These are phyloP conservation scores for Apiospora saccharicola DNA, from an alignment of 2,329 filamentous ascomycete genomes.

Conservation along the genomic window DNA sequence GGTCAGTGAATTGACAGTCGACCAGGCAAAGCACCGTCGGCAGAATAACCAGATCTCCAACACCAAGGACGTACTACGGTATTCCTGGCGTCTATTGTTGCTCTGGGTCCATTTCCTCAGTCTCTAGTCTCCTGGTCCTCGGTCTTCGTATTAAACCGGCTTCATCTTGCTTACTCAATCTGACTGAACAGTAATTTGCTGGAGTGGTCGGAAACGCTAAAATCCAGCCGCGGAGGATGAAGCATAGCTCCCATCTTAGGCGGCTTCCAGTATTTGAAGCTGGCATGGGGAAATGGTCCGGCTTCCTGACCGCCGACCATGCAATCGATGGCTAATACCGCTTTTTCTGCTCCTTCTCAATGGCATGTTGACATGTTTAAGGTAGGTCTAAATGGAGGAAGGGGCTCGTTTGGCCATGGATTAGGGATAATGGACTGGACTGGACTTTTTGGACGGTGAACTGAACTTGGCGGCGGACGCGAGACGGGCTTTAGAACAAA, in stretches of 20 bases:
- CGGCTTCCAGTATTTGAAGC: neutral
- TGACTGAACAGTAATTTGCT: constrained; percentile 6
- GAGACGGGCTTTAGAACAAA: constrained; percentile 12
- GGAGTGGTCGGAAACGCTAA: neutral
- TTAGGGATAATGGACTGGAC: neutral
- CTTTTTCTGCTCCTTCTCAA: neutral
- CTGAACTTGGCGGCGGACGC: neutral
- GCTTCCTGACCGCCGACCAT: neutral
- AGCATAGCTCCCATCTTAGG: neutral
- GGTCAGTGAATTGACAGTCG: neutral
- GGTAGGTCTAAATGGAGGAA: neutral
- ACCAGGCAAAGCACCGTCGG: neutral
- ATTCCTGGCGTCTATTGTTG: neutral
- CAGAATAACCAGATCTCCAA: neutral
- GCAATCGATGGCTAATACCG: no score
- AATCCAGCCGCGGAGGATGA: neutral
- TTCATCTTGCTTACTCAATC: neutral
- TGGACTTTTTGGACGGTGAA: neutral
- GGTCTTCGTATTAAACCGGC: neutral
- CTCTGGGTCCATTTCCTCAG: neutral
- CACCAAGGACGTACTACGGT: neutral
- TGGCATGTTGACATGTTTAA: neutral
- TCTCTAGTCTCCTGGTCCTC: neutral
- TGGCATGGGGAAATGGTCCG: neutral
- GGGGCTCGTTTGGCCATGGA: neutral